phyloP scores from a whole-genome alignment of 2,329 filamentous ascomycete species.

The Clonostachys byssicola region DNA sequence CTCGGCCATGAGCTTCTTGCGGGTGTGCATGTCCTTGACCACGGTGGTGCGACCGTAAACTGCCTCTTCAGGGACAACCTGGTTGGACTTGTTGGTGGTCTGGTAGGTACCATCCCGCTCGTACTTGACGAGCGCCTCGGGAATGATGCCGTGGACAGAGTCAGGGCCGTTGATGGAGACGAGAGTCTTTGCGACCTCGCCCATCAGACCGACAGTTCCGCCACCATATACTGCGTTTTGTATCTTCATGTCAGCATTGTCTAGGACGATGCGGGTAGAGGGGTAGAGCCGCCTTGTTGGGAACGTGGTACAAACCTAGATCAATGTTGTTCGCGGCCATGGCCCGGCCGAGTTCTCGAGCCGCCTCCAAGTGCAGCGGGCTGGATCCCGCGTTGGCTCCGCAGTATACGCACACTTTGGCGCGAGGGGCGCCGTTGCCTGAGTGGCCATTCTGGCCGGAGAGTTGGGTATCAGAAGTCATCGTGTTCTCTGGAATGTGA shows the following conservation, averaged over 20 bases:
- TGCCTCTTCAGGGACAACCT: constrained; percentile 57
- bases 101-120: constrained; percentile 63
- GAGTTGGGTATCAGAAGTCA: constrained; percentile 8
- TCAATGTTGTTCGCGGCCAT: constrained; percentile 76
- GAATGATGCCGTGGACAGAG: constrained; percentile 90
- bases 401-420: constrained; percentile 92
- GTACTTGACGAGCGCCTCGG: constrained; percentile 74
- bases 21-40: constrained; percentile 92
- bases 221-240: constrained; percentile 74
- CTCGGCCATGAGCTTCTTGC: constrained; percentile 89
- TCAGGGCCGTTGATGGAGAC: constrained; percentile 77
- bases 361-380: constrained; percentile 72
- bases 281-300: background rate
- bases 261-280: background rate
- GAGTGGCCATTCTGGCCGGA: constrained; percentile 14
- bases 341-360: constrained; percentile 66
- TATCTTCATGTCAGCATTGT: background rate
- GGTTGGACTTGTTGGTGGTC: constrained; percentile 36
- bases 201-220: constrained; percentile 93
- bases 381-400: constrained; percentile 73
- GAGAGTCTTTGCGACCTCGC: constrained; percentile 82
- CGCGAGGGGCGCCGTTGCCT: constrained; percentile 22
- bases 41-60: constrained; percentile 82
- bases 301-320: constrained; percentile 47
- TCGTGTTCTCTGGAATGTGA: constrained; percentile 3